Evolutionary conservation across 2,329 filamentous ascomycete genomes (phyloP), one percentile per base, ranked within the genome.

Genomic region (Pseudohalonectria lignicola): DNA sequence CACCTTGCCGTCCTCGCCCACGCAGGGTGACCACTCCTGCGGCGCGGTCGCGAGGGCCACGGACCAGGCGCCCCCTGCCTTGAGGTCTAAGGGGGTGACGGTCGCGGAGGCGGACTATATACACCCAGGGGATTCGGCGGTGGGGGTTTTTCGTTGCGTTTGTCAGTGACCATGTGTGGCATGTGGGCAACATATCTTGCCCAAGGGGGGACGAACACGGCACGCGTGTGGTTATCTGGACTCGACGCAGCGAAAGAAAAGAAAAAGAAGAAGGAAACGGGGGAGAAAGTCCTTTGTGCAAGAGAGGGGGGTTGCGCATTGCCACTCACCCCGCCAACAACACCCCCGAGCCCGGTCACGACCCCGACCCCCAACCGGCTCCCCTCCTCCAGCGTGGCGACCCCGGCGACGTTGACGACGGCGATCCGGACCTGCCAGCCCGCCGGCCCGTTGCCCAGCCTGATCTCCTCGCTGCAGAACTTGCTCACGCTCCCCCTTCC

Each of bases 401-500:
- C 45, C 5, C 45, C 48, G 9, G 25, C 28, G 5, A 50, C 43
- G 8, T 33, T 42, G 10, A 49, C 39, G 9, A 31, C 38, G 17
- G 38, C 42, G 15, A 50, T 45, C 25, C 46, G 48, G 10, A 49
- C 28, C 39, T 47, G 44, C 41, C 45, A 42, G n/a, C 48, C 47
- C 4, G 37, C 41, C 1, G 48, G 48, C 9, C 41, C 46, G 28
- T 45, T 44, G 38, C 40, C 44, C 9, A 50, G 42, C 5, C 28
- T 16, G 16, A 50, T 49, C 15, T 41, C 31, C 40, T 49, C 44
- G 21, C 41, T 45, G 43, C 48, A 50, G 31, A 45, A 50, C 44
- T 50, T 50, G 37, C 41, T 43, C 15, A 43, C 43, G 0, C 29
- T 28, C 12, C 40, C 12, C 21, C 13, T 31, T 23, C 15, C 20